Conservation (phyloP, 306 rosid genomes). For the Gynostemma pentaphyllum region DNA sequence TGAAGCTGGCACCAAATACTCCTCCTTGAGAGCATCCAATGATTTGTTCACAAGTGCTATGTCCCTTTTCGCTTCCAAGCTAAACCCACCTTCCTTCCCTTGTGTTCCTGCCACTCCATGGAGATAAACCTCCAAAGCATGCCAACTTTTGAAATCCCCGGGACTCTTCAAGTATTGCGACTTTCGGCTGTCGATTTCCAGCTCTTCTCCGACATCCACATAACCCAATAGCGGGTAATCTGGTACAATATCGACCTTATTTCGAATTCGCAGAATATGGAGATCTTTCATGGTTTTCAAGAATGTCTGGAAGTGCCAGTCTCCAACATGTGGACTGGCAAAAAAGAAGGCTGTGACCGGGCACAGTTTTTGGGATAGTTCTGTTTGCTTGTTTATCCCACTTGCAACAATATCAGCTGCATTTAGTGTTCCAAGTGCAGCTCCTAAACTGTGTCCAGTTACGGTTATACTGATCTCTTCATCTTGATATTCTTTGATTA, state of each 20-base stretch:
- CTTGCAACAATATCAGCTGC: constrained; percentile 44
- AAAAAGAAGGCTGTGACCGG: constrained; percentile 48
- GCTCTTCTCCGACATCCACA: constrained; percentile 41
- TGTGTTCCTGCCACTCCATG: constrained; percentile 77
- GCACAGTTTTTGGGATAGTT: constrained; percentile 23
- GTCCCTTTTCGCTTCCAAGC: constrained; percentile 43
- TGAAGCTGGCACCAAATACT: constrained; percentile 24
- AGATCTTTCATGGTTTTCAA: constrained; percentile 20
- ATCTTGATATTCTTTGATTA: constrained; percentile 43
- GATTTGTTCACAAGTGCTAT: constrained; percentile 39
- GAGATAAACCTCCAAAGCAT: constrained; percentile 51
- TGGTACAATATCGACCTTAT: constrained; percentile 41
- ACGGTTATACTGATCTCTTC: constrained; percentile 82
- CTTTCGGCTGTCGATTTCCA: constrained; percentile 32
- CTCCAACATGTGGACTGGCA: constrained; percentile 50
- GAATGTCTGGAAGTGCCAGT: constrained; percentile 17
- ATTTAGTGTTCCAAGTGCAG: constrained; percentile 58
- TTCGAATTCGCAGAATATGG: constrained; percentile 26
- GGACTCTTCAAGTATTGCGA: constrained; percentile 48
- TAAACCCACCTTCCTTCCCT: constrained; percentile 34
- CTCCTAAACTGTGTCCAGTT: constrained; percentile 86
- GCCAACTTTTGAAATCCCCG: constrained; percentile 34
- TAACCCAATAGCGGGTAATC: constrained; percentile 31
- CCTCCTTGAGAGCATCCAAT: constrained; percentile 30
- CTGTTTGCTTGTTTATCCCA: constrained; percentile 24